Base-by-base conservation (phyloP, 2,329 filamentous ascomycete genomes). In the Lasiodiplodia sp. region DNA sequence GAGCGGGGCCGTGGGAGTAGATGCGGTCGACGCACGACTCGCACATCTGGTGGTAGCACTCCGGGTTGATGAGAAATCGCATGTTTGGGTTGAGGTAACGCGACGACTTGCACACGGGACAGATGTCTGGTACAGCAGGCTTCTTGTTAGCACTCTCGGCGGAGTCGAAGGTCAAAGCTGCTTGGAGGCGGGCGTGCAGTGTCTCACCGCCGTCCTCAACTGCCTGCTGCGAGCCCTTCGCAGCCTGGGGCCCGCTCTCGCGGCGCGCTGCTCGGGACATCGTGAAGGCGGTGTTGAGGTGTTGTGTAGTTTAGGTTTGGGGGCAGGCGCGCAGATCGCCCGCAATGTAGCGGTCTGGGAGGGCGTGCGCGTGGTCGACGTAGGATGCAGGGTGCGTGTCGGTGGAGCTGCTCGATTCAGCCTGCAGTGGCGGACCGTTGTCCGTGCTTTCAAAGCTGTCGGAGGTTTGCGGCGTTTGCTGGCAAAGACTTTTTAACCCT, bases 41-140 rank as follows among this genome's bases (percentile, higher is more conserved):
- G 85, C 96, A 99, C 93, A 99, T 98, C 73, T 93, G 93, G 85
- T 99, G 96, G 85, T 99, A 99, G 87, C 96, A 99, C 85, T 97
- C 94, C 10, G 95, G 93, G 80, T 98, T 97, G 83, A 99, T 94
- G 74, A 96, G 91, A 82, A 99, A 98, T 72, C 91, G 88, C 88
- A 99, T 94, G 82, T 94, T 91, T 70, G 90, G 90, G 84, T 97
- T 97, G 76, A 98, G 91, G 84, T 98, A 98, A 72, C 94, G 92
- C 70, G 92, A 93, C 69, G 94, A 96, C 83, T 97, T 97, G 91
- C 96, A 99, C 73, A 98, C 93, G 69, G 95, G 96, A 83, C 96
- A 99, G 77, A 94, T 92, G 81, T 97, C 94, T 83, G 75, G 71
- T 69, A 66, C 56, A 64, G 69, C 62, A 69, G 68, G 37, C 28